Base-by-base conservation (phyloP, 306 rosid species). In the Rosa lucieae region DNA sequence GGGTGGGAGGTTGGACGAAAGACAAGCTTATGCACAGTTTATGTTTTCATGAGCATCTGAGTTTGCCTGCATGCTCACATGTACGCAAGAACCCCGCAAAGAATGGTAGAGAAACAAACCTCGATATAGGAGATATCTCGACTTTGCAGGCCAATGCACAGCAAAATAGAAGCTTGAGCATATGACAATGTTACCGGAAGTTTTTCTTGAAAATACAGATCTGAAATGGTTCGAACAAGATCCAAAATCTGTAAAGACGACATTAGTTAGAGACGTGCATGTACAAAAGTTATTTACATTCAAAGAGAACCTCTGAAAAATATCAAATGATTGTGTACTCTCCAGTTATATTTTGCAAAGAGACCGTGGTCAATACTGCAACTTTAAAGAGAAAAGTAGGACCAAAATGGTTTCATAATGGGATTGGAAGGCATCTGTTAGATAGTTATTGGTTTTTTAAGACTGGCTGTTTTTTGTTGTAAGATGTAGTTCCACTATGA, bases 81-180 rank as follows among this genome's bases (percentile, higher is more conserved):
- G 46, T 53, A 37, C 14, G 63, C 32, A n/a, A n/a, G 13, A 9
- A 21, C 13, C 4, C 12, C 3, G 6, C 78, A 52, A 26, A 51
- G 14, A 73, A 65, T 13, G 12, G 82, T 26, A 14, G 58, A 78
- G 75, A 82, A 71, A 76, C 89, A 72, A 48, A 95, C 99, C 99
- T 92, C 96, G 77, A 95, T 82, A 77, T 86, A 79, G 4, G 94
- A 83, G 83, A 93, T 69, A 80, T 84, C 75, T 85, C 84, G 92
- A 74, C 75, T 84, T 85, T 92, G 99, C 84, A 95, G 81, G 59
- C 99, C 98, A n/a, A 85, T 91, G 84, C 98, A 95, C 68, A 95
- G 92, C 84, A 95, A 87, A 73, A 95, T 90, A 70, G 97, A 92
- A 76, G 96, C 92, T 89, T 91, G 96, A 72, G 83, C 86, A 82